Base-by-base conservation (phyloP, 2,329 filamentous ascomycete genomes). In the Exophiala bonariae region DNA sequence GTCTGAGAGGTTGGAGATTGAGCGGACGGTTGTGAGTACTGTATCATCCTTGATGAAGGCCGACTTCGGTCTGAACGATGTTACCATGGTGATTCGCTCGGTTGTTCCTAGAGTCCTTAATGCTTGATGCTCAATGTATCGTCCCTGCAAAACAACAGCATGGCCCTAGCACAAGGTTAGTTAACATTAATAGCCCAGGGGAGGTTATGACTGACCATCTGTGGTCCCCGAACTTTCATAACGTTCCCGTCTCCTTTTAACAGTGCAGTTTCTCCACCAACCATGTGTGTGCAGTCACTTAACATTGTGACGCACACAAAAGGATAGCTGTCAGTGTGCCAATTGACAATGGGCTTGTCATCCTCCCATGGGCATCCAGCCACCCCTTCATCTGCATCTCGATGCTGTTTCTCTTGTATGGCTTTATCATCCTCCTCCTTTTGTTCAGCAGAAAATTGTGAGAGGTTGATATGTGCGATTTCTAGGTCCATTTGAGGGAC, bases 81-180 rank as follows among this genome's bases (percentile, higher is more conserved):
- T 86, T 41, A 86, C 81, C 67, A 83, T 81, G 34, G 73, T 80
- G 64, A 86, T 84, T 26, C 82, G 77, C 63, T 86, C 83, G 18
- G 74, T 73, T 3, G 72, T 72, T 14, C 80, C 80, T 1, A 80
- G 65, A 8, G 81, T 78, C 10, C 75, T 76, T 14, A 84, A 71
- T 1, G 82, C 83, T 49, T 80, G 75, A 61, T 86, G 83, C 53
- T 80, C 76, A 50, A 86, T 82, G 65, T 86, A 85, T 17, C 82
- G 74, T 13, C 83, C 83, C 62, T 86, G 83, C 34, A 86, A 69
- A n/a, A 86, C 72, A 1, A 85, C 79, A 3, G 79, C 81, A 41
- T 74, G 80, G 13, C 80, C 82, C 79, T 83, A 23, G n/a, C 9
- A 26, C 17, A n/a, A 22, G 16, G 32, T 49, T 33, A 52, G 35